Evolutionary conservation across 257 asterid genomes (phyloP).

Genomic region (Solanum stenotomum): DNA sequence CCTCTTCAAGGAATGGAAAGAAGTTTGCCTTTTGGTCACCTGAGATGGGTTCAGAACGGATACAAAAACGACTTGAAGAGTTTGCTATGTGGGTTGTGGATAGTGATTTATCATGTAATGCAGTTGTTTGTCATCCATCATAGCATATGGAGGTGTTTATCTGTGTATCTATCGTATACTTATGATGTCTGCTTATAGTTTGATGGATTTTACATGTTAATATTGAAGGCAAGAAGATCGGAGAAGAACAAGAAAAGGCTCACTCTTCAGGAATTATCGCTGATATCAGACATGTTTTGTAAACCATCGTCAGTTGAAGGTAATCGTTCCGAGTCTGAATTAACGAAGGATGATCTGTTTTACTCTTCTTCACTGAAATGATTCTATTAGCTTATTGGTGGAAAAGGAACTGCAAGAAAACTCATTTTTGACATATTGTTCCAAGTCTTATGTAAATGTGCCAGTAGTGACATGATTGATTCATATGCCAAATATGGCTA

Average conservation of each 20-base stretch:
- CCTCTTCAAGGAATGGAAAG: conserved; percentile 15
- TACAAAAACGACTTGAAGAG: conserved; percentile 48
- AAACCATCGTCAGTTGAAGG: background rate
- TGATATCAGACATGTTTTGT: background rate
- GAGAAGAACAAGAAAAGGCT: background rate
- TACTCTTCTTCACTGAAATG: background rate
- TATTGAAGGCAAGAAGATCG: background rate
- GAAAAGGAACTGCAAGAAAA: background rate
- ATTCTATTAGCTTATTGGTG: background rate
- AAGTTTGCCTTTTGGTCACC: conserved; percentile 57
- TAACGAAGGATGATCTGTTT: background rate
- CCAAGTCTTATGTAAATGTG: background rate
- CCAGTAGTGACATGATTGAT: background rate
- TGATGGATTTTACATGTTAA: background rate
- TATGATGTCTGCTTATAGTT: background rate
- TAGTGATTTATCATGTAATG: conserved; percentile 60
- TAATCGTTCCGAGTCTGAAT: background rate
- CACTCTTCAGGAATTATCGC: background rate
- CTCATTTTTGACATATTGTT: background rate
- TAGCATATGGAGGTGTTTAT: conserved; percentile 9
- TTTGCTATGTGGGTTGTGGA: conserved; percentile 56
- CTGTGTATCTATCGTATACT: background rate
- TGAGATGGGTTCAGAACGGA: conserved; percentile 18
- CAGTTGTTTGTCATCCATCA: conserved; percentile 62
- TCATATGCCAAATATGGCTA: background rate